phyloP scores from a whole-genome alignment of 2,329 filamentous ascomycete species.

The Chaetomiaceae sp. region DNA sequence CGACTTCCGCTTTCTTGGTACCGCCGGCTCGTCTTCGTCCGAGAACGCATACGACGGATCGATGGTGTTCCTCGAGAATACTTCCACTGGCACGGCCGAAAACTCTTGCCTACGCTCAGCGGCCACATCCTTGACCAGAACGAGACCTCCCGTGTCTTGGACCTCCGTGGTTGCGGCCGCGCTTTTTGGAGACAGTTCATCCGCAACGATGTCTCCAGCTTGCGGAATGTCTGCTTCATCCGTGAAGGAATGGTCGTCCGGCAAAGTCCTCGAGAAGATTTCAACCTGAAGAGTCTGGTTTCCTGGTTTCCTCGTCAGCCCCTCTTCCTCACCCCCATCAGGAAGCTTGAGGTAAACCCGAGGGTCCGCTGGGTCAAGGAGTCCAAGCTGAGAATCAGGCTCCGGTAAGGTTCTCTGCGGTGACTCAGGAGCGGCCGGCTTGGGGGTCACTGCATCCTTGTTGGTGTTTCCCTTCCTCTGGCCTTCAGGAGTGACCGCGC shows the following conservation, averaged over 20 bases:
- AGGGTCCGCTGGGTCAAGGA: background rate
- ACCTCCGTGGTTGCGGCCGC: background rate
- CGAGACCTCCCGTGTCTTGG: background rate
- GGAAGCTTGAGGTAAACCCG: conserved; percentile 16
- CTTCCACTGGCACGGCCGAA: conserved; percentile 7
- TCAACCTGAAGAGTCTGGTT: conserved; percentile 26
- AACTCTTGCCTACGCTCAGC: background rate
- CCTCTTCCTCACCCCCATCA: background rate
- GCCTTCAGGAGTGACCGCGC: background rate
- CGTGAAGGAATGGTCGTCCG: conserved; percentile 13
- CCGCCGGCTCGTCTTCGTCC: conserved; percentile 33
- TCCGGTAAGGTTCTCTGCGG: background rate
- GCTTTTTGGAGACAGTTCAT: too few relatives aligned
- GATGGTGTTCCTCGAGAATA: conserved; percentile 24
- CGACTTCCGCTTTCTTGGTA: conserved; percentile 11
- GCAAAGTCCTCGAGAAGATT: conserved; percentile 7
- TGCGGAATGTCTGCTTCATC: background rate
- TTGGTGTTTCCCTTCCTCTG: background rate
- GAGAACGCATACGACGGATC: conserved; percentile 33
- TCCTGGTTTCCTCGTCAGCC: conserved; percentile 16
- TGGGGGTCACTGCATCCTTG: background rate
- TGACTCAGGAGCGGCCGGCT: background rate
- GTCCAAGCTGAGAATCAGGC: background rate
- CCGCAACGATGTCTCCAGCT: background rate
- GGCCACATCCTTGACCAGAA: background rate